These are phyloP conservation scores for Trichoderma sp. DNA, from an alignment of 2,329 filamentous ascomycete species.

Conservation along the genomic window DNA sequence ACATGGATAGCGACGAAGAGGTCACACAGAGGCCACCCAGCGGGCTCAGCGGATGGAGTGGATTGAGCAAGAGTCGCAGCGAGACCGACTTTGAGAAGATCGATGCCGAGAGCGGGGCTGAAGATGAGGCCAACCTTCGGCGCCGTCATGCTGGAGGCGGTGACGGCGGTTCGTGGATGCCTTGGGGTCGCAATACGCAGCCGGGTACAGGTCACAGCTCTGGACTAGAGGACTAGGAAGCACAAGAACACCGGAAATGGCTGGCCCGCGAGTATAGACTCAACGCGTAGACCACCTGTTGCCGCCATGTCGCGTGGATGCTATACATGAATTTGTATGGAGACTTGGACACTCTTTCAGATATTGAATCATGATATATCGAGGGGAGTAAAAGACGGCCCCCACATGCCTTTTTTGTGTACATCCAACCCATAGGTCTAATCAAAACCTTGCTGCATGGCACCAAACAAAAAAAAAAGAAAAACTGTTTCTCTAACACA, in stretches of 20 bases:
- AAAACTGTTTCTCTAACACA: background rate
- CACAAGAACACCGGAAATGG: conserved; percentile 30
- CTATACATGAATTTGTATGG: background rate
- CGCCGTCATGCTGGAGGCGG: conserved; percentile 30
- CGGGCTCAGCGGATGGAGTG: conserved; percentile 50
- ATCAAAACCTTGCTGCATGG: background rate
- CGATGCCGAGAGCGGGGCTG: conserved; percentile 67
- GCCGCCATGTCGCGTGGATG: background rate
- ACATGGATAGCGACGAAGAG: conserved; percentile 32
- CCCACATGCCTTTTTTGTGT: conserved; percentile 1
- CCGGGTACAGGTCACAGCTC: conserved; percentile 35
- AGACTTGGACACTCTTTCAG: background rate
- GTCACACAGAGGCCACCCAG: conserved; percentile 43
- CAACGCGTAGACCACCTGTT: conserved; percentile 21
- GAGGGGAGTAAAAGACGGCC: conserved; percentile 12
- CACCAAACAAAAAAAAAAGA: background rate
- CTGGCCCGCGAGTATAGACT: conserved; percentile 31
- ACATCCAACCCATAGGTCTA: conserved; percentile 1
- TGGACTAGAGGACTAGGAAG: conserved; percentile 41
- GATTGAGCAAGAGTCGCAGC: conserved; percentile 75
- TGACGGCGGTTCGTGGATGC: conserved; percentile 45
- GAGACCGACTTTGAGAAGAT: conserved; percentile 90
- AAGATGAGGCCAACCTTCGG: conserved; percentile 45
- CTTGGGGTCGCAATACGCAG: conserved; percentile 45
- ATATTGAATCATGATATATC: conserved; percentile 2